Conservation (phyloP, 2,329 filamentous ascomycete genomes). For the Lanzia echinophila region DNA sequence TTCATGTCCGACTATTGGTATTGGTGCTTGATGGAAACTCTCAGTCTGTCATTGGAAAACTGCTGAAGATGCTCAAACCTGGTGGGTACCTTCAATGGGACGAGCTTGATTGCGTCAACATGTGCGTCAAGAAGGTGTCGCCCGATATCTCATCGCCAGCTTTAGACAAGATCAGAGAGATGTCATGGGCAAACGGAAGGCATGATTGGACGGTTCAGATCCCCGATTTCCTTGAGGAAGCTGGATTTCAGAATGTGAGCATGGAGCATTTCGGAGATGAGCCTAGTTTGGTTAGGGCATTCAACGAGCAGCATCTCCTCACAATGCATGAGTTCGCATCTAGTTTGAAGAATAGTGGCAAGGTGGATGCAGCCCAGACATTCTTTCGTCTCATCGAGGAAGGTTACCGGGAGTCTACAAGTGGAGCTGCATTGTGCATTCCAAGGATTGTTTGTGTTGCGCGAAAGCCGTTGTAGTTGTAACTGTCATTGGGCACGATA, state of each 20-base stretch:
- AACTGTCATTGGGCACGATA: not conserved
- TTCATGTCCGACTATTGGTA: not conserved
- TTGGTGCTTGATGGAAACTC: not conserved
- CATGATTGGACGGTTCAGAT: not conserved
- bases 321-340: not conserved
- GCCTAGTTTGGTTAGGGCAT: not conserved
- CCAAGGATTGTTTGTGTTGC: not conserved
- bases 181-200: not conserved
- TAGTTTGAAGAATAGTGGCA: not conserved
- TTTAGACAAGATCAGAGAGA: not conserved
- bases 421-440: not conserved
- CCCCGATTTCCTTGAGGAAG: not conserved
- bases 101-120: not conserved
- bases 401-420: not conserved
- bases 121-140: not conserved
- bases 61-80: constrained; percentile 2
- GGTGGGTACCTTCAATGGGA: constrained; percentile 4
- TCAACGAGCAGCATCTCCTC: constrained; percentile 1
- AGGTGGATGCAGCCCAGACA: not conserved
- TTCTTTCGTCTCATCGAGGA: not conserved
- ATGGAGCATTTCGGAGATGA: not conserved
- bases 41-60: not conserved
- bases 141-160: not conserved
- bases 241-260: not conserved
- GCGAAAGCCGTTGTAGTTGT: not conserved